Evolutionary conservation across 495 filamentous ascomycete species (phyloP), one percentile per base, ranked within the genome.

Genomic region (Pseudotulostoma volvatum): DNA sequence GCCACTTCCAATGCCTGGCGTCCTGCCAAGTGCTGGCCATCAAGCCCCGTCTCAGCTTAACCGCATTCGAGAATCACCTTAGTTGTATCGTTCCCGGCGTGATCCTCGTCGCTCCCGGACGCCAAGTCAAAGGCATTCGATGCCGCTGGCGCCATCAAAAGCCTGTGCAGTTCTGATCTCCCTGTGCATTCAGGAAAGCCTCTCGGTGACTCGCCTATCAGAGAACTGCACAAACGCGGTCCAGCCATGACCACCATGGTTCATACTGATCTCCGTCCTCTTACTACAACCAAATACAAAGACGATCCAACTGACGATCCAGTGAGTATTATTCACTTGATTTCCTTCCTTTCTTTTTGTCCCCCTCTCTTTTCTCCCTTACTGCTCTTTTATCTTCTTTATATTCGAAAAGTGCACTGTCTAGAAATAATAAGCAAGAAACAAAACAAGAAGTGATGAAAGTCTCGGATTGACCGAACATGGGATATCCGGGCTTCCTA

Each of bases 201-300:
- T 37, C 41, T 33, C 43, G 21, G 32, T 7, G 4, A 25, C 14
- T 31, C 7, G 11, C 21, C 11, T 30, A 9, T 33, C 28, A 18
- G 18, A 20, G 23, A 25, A 16, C 15, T 21, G 35, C 20, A 18
- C 17, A 36, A 32, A 21, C 33, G 35, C 18, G 21, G 40, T 42
- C 35, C 53, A 52, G 52, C 51, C 46, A 55, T 66, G 59, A 62
- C 61, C 51, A 58, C 58, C 48, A 63, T 67, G 59, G 56, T 64
- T 54, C 63, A 62, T 48, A 53, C 61, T 53, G 63, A 63, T 52
- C 58, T 63, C 33, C 55, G 46, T 51, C 54, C 55, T 53, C 45
- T 54, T 9, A 18, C 52, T 32, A 42, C 53, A 40, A 63, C 57
- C 39, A 64, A 62, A 53, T 64, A 64, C 51, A 52, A 63, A 54